These are phyloP conservation scores for Gigaspora rosea DNA, from an alignment of 192 early-diverging fungal genomes.

Conservation along the genomic window DNA sequence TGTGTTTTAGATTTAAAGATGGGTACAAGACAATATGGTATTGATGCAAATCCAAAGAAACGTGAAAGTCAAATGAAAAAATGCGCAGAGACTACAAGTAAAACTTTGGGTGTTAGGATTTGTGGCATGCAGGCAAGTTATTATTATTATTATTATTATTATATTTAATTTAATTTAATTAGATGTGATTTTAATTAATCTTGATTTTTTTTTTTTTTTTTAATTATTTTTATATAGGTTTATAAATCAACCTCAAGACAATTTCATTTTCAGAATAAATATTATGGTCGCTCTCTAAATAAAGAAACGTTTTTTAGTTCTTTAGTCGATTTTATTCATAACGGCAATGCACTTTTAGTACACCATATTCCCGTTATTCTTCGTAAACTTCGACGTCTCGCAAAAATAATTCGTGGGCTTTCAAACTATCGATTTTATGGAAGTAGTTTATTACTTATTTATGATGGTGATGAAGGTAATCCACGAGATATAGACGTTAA, in stretches of 20 bases:
- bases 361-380: constrained; percentile 84
- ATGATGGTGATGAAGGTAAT: constrained; percentile 70
- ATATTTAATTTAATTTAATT: not conserved
- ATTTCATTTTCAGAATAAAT: constrained; percentile 93
- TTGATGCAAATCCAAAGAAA: constrained; percentile 83
- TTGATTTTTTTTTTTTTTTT: constrained; percentile 19
- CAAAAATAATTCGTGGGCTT: constrained; percentile 74
- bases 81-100: constrained; percentile 90
- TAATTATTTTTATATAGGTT: constrained; percentile 50
- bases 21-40: constrained; percentile 96
- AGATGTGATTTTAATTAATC: not conserved
- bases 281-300: constrained; percentile 87
- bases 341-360: constrained; percentile 72
- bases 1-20: constrained; percentile 98
- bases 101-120: constrained; percentile 88
- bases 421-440: constrained; percentile 90
- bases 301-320: constrained; percentile 75
- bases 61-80: constrained; percentile 86
- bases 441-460: constrained; percentile 85
- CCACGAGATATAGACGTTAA: constrained; percentile 70
- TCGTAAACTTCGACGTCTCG: constrained; percentile 70
- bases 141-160: not conserved
- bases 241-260: constrained; percentile 73
- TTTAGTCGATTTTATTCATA: constrained; percentile 82
- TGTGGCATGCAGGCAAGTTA: constrained; percentile 93